Percentiles rank a stretch among this genome's conserved stretches.
These are phyloP conservation scores for Pseudocercospora fuligena DNA, from an alignment of 2,329 filamentous ascomycete species.

Conservation along the genomic window DNA sequence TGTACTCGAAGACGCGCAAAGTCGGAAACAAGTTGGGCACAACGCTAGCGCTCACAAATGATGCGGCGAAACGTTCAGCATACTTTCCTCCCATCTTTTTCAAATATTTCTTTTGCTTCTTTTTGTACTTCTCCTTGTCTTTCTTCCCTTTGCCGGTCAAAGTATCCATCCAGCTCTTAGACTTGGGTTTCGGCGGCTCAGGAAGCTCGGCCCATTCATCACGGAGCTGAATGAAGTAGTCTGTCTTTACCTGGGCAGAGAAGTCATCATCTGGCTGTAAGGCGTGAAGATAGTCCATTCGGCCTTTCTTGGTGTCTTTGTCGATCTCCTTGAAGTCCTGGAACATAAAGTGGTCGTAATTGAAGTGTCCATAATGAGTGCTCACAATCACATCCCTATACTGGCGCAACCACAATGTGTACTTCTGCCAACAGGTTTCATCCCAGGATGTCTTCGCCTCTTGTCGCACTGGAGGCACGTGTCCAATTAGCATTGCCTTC, in stretches of 20 bases:
- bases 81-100: slow-evolving; percentile 77
- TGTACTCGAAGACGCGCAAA: slow-evolving; percentile 83
- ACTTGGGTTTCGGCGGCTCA: slow-evolving; percentile 47
- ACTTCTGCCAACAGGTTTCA: slow-evolving; percentile 98
- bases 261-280: slow-evolving; percentile 52
- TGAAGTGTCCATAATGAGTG: slow-evolving; percentile 92
- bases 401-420: slow-evolving; percentile 85
- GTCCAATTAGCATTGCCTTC: slow-evolving; percentile 93
- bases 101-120: slow-evolving; percentile 60
- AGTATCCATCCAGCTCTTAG: slow-evolving; percentile 34
- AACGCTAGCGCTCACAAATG: slow-evolving; percentile 81
- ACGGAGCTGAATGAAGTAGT: slow-evolving; percentile 80
- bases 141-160: slow-evolving; percentile 40
- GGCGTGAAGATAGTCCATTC: slow-evolving; percentile 39
- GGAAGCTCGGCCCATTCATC: slow-evolving; percentile 79
- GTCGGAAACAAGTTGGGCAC: slow-evolving; percentile 93
- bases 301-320: slow-evolving; percentile 56
- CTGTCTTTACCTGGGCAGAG: slow-evolving; percentile 67
- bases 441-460: slow-evolving; percentile 88
- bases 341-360: slow-evolving; percentile 94
- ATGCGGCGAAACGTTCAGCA: slow-evolving; percentile 82
- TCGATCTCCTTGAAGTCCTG: slow-evolving; percentile 82
- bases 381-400: slow-evolving; percentile 87
- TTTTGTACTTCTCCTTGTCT: slow-evolving; percentile 53
- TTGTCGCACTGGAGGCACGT: slow-evolving; percentile 89